These are phyloP conservation scores for Zygoascus ofunaensis DNA, from an alignment of 805 yeast genomes.

Conservation along the genomic window DNA sequence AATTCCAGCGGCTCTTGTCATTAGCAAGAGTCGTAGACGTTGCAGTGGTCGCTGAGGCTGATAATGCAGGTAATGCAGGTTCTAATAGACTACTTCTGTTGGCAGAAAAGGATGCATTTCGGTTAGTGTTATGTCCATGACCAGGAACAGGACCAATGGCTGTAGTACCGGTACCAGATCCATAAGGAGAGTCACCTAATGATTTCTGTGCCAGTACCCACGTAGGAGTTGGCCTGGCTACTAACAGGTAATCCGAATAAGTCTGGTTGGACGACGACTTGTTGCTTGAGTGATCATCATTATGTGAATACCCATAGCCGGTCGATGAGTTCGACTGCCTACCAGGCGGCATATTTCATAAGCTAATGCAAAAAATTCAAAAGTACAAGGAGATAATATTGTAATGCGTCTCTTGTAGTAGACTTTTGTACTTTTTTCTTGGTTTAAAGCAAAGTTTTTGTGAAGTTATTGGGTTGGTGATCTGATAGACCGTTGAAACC, in stretches of 20 bases:
- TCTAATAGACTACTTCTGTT: background rate
- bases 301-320: background rate
- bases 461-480: too few relatives aligned
- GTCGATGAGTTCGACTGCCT: background rate
- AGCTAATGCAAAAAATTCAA: too few relatives aligned
- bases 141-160: too few relatives aligned
- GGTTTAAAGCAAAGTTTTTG: too few relatives aligned
- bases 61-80: background rate
- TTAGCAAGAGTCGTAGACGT: background rate
- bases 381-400: too few relatives aligned
- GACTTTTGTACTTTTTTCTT: too few relatives aligned
- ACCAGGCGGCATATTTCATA: too few relatives aligned
- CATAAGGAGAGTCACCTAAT: too few relatives aligned
- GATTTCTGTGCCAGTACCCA: constrained; percentile 8
- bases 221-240: constrained; percentile 13
- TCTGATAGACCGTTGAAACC: too few relatives aligned
- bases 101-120: background rate
- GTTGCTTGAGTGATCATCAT: background rate
- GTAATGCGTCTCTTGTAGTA: too few relatives aligned
- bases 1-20: constrained; percentile 13
- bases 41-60: background rate
- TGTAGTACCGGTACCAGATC: too few relatives aligned
- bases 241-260: constrained; percentile 8
- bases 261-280: background rate
- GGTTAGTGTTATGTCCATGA: background rate